Base-by-base conservation (phyloP, 1,284 basidiomycete genomes). In the Microbotryum lychnidis-dioicae region DNA sequence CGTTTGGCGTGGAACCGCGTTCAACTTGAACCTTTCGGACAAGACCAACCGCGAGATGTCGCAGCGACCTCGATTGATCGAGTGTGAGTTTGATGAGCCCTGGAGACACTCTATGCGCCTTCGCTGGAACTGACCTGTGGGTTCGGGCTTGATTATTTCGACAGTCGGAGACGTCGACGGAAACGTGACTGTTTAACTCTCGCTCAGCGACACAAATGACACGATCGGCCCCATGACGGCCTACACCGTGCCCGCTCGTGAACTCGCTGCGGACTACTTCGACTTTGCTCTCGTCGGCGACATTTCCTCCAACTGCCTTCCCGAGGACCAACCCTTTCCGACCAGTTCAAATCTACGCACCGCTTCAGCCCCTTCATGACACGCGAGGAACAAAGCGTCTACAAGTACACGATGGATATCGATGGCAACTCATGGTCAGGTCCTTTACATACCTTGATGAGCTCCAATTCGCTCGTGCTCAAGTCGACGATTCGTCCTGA, bases 401-500 rank as follows among this genome's bases (percentile, higher is more conserved):
- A 75, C 69, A 75, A 75, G 66, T 77, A 76, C 60, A 69, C 75
- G 9, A 62, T 78, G 12, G 78, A 79, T 61, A 74, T 78, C 2
- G 78, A 79, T 60, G 78, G 77, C 7, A 78, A 78, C 57, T 76
- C 75, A 4, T 79, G 76, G 77, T 61, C 53, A 45, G 66, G 63
- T 6, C 58, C 42, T 54, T 44, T 10, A 10, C 25, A 23, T 54
- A 58, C 83, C 0, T 76, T 86, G 10, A 81, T 87, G 66, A 80
- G 81, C 27, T 80, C 81, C 27, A 83, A 84, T 56, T 79, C 84
- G 3, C 75, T 85, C 44, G 75, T 86, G 9, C 81, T 86, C 72
- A 86, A 85, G 71, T 75, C 80, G 6, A 85, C 83, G 0, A 77
- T 82, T 44, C 85, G 83, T 66, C 83, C 82, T 0, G 84, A 85